Base-by-base conservation (phyloP, 768 basidiomycete species). In the Paxillus ammoniavirescens region DNA sequence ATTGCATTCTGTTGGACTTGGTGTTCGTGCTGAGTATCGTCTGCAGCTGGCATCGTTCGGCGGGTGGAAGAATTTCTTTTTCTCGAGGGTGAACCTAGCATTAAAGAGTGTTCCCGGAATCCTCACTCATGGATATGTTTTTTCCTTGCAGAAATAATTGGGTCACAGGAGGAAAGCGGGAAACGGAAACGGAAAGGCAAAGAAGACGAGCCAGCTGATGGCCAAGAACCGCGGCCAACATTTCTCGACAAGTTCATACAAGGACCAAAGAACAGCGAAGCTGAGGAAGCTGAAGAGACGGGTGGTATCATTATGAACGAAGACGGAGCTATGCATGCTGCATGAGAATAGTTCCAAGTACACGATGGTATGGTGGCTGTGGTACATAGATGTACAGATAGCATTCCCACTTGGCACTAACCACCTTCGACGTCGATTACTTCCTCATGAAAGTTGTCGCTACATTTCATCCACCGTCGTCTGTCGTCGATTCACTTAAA, bases 21-120 rank as follows among this genome's bases (percentile, higher is more conserved):
- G 31, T 42, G 30, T 18, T 47, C 38, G 47, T 49, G 37, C 46
- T 38, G 18, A 48, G 21, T 8, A 42, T 45, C 14, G 30, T n/a
- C 50, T 52, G 13, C 53, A 91, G 89, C 81, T 5, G 75, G 76
- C 8, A 81, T 83, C 9, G 81, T 84, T 30, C 77, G 84, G 50
- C 81, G 79, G 60, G 83, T 76, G 46, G 87, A 90, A 46, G 90
- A 92, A 57, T 91, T 88, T 60, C 64, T 86, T 43, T 92, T 92
- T 63, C 77, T 92, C 5, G 86, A 89, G 69, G 90, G 89, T 89
- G 58, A 14, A 71, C 42, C 23, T 9, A 21, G 23, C 17, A 4
- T 36, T n/a, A 8, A 9, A 31, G 30, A 31, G 13, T 9, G 44
- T 36, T 33, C 9, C 21, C 8, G 28, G 26, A 36, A 43, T 38